Base-by-base conservation (phyloP, 371 early-diverging fungal genomes). In the Mucor lusitanicus region DNA sequence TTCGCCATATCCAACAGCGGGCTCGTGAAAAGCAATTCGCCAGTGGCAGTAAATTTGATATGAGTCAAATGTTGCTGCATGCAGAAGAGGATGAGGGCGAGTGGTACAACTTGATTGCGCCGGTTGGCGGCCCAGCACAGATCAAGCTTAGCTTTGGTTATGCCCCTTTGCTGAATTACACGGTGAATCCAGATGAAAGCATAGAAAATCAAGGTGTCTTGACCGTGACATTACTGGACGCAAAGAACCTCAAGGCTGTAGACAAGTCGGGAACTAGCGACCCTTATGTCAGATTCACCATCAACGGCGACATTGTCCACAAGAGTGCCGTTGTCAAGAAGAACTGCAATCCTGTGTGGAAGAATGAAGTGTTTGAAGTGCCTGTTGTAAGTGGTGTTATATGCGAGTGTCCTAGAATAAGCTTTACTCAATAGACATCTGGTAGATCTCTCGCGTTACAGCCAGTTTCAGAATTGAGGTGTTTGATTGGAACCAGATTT, bases 301-400 rank as follows among this genome's bases (percentile, higher is more conserved):
- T 95, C 12, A 92, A 93, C 61, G 94, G 92, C 33, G 90, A 89
- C 61, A 89, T 91, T 62, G 90, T 91, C 28, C 80, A 87, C 78
- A 94, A 92, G 73, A 92, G 94, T 55, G 82, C 89, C 50, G 84
- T 85, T 17, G 65, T 94, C 46, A 91, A 94, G 71, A 91, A 94
- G 81, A 90, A 85, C 6, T 71, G 95, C 30, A 91, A 91, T 64
- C 98, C 98, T n/a, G 83, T 84, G 25, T 97, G 92, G 91, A 73
- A 71, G 44, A 89, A 92, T 68, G 91, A 92, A 65, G 80, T 71
- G 40, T 91, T 94, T 68, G 84, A 85, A 23, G 77, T 95, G 54
- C 89, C 87, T 5, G 85, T 94, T 71, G 85, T 86, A 76, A 69
- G 65, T 58, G 40, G 11, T 40, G 17, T 17, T 12, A 13, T 12